Evolutionary conservation across 805 yeast species (phyloP).

Genomic region (Myxozyma neotropica): DNA sequence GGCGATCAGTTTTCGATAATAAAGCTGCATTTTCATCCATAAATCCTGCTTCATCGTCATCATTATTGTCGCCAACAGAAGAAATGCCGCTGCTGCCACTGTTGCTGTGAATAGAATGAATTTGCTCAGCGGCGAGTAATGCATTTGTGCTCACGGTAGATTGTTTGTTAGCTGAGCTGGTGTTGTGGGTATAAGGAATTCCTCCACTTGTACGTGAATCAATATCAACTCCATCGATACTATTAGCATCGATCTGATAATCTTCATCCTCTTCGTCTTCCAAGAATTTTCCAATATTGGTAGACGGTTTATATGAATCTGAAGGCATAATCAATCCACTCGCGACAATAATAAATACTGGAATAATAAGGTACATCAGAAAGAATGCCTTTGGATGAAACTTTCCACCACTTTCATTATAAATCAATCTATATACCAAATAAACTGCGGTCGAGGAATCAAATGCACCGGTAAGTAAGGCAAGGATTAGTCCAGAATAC

Average conservation of each 20-base stretch:
- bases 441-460: constrained; percentile 92
- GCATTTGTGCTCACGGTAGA: not conserved
- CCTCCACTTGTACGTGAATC: constrained; percentile 29
- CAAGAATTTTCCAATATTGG: constrained; percentile 56
- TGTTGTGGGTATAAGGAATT: not conserved
- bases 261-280: constrained; percentile 56
- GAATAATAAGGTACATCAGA: constrained; percentile 67
- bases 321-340: constrained; percentile 81
- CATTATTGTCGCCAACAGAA: not conserved
- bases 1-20: constrained; percentile 15
- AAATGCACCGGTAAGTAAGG: constrained; percentile 88
- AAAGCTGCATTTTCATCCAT: constrained; percentile 17
- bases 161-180: constrained; percentile 11
- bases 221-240: constrained; percentile 44
- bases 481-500: constrained; percentile 77
- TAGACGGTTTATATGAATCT: constrained; percentile 71
- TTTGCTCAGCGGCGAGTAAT: constrained; percentile 6
- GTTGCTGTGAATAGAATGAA: constrained; percentile 7
- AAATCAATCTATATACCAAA: constrained; percentile 67
- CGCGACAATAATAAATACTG: constrained; percentile 71
- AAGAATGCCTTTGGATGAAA: constrained; percentile 64
- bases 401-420: constrained; percentile 47
- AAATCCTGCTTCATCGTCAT: constrained; percentile 1
- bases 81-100: not conserved
- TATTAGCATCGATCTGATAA: constrained; percentile 54